Percentiles rank a stretch among this genome's conserved stretches.
phyloP scores from a whole-genome alignment of 2,329 filamentous ascomycete species.

The Aspergillus piperis region DNA sequence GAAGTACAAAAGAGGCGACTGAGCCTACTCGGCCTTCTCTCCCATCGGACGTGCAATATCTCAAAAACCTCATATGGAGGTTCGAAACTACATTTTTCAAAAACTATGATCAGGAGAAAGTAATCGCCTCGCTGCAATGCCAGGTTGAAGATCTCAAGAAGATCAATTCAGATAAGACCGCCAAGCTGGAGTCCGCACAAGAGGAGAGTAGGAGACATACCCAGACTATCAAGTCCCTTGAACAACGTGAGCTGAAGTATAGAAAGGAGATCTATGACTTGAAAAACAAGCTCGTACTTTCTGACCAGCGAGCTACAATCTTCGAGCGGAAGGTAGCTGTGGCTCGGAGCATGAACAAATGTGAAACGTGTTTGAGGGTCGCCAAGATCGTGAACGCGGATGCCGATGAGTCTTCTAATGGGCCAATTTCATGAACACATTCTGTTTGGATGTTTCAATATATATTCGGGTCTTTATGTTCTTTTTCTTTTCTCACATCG shows the following conservation, averaged over 20 bases:
- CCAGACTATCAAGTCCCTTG: background rate
- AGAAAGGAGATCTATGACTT: background rate
- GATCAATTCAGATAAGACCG: background rate
- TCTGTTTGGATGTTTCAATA: no score
- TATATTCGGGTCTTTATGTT: no score
- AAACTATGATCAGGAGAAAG: background rate
- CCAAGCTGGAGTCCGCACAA: background rate
- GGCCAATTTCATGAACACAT: no score
- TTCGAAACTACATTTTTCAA: background rate
- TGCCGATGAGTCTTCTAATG: no score
- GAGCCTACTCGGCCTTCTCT: background rate
- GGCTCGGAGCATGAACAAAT: background rate
- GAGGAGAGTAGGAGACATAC: background rate
- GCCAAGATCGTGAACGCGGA: background rate
- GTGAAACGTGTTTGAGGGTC: background rate
- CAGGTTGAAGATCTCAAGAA: background rate
- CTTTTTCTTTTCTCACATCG: no score
- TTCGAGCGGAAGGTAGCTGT: background rate
- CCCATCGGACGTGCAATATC: background rate
- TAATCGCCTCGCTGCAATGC: background rate
- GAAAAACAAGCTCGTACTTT: background rate
- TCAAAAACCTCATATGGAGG: background rate
- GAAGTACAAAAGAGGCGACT: no score
- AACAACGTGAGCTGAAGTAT: background rate
- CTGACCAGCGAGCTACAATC: background rate